These are phyloP conservation scores for Oidiodendron maius DNA, from an alignment of 495 filamentous ascomycete genomes.

Conservation along the genomic window DNA sequence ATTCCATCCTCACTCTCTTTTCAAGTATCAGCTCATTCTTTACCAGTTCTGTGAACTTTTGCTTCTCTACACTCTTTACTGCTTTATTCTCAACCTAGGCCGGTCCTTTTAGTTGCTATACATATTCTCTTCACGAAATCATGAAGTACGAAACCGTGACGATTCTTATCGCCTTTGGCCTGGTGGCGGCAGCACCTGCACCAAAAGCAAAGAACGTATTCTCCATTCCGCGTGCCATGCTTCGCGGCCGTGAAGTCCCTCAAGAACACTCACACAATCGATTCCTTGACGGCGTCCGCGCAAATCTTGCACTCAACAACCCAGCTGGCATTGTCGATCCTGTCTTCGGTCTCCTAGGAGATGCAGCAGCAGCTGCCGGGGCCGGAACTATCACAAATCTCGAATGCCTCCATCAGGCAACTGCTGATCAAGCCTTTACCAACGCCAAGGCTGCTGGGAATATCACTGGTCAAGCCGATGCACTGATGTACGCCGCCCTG, in stretches of 20 bases:
- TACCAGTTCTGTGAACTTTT: constrained; percentile 17
- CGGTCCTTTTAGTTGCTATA: constrained; percentile 28
- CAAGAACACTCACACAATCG: constrained; percentile 58
- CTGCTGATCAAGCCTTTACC: constrained; percentile 65
- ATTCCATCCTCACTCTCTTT: constrained; percentile 21
- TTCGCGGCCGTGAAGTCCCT: constrained; percentile 30
- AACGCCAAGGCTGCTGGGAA: constrained; percentile 59
- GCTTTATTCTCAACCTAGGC: constrained; percentile 25
- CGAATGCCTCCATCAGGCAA: constrained; percentile 61
- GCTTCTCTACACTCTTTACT: constrained; percentile 15
- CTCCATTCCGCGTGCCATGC: constrained; percentile 19
- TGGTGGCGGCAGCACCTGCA: constrained; percentile 25
- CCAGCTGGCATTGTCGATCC: constrained; percentile 51
- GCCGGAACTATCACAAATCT: constrained; percentile 50
- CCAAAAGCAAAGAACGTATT: constrained; percentile 12
- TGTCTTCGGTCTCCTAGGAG: constrained; percentile 60
- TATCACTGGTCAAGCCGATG: constrained; percentile 47
- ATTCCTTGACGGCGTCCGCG: constrained; percentile 39
- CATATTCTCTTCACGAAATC: constrained; percentile 18
- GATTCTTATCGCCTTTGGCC: constrained; percentile 29
- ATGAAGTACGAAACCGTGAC: constrained; percentile 29
- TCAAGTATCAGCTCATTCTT: constrained; percentile 16
- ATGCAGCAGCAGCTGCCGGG: constrained; percentile 50
- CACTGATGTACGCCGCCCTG: constrained; percentile 55
- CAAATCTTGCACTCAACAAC: constrained; percentile 50